Conservation (phyloP, 768 basidiomycete genomes). For the Mycena amicta region DNA sequence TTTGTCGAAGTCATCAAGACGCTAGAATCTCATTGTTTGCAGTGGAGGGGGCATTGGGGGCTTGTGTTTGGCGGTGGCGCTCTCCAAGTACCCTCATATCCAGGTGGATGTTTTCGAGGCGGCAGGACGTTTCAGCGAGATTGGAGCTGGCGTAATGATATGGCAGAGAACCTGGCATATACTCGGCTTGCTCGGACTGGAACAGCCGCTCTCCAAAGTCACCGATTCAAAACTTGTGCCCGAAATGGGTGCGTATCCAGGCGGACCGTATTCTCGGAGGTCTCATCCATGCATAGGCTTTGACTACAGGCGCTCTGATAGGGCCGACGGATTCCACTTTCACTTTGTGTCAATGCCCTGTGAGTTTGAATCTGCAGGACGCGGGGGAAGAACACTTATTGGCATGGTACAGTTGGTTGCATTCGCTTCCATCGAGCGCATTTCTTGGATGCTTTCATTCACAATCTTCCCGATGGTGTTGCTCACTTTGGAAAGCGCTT, state of each 20-base stretch:
- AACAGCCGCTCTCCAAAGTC: constrained; percentile 27
- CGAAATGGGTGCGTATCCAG: constrained; percentile 26
- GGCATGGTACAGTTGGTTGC: constrained; percentile 40
- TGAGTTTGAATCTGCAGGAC: constrained; percentile 13
- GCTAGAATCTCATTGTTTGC: background rate
- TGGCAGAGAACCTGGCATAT: constrained; percentile 51
- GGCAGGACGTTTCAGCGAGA: constrained; percentile 48
- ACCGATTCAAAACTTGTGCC: constrained; percentile 28
- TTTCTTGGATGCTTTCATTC: constrained; percentile 46
- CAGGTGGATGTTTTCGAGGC: constrained; percentile 52
- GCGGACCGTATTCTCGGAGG: no score
- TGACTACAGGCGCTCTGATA: constrained; percentile 48
- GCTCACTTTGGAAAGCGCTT: constrained; percentile 43
- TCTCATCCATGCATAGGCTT: constrained; percentile 42
- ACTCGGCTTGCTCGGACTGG: constrained; percentile 45
- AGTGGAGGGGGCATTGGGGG: background rate
- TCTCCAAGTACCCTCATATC: constrained; percentile 40
- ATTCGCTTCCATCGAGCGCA: constrained; percentile 53
- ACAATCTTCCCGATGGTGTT: constrained; percentile 34
- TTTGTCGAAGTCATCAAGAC: no score
- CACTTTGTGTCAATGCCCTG: constrained; percentile 45
- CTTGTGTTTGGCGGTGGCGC: background rate
- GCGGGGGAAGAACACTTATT: background rate
- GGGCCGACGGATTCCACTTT: constrained; percentile 41
- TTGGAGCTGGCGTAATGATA: constrained; percentile 51